Evolutionary conservation across 2,329 filamentous ascomycete genomes (phyloP).

Genomic region (Aureobasidium sp.): DNA sequence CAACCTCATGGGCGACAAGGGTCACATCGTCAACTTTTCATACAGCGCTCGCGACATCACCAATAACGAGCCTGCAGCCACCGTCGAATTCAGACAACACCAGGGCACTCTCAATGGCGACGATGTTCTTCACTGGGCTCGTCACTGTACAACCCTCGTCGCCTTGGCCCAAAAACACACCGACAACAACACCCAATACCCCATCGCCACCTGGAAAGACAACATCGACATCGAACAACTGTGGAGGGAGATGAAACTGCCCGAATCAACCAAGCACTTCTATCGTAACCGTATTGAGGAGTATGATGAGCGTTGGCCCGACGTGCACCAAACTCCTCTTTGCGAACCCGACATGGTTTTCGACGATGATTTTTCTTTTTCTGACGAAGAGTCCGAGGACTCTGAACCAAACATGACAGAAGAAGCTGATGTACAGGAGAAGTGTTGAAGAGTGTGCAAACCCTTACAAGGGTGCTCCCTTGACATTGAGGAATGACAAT

Average conservation of each 20-base stretch:
- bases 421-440: not conserved
- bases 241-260: constrained; percentile 16
- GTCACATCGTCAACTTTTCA: constrained; percentile 13
- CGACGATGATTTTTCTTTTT: not conserved
- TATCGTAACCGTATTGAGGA: constrained; percentile 9
- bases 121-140: constrained; percentile 13
- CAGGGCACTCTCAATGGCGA: constrained; percentile 10
- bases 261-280: constrained; percentile 12
- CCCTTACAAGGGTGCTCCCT: not conserved
- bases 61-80: constrained; percentile 6
- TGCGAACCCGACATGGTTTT: not conserved
- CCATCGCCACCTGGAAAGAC: constrained; percentile 13
- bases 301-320: constrained; percentile 2
- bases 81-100: constrained; percentile 17
- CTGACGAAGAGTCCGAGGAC: not conserved
- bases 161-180: constrained; percentile 13
- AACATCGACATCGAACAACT: constrained; percentile 15
- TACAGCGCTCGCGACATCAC: constrained; percentile 10
- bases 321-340: not conserved
- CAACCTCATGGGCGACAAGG: constrained; percentile 9
- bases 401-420: not conserved
- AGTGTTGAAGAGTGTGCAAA: not conserved
- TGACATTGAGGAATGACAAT: too few species aligned
- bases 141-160: constrained; percentile 14
- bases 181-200: not conserved